Evolutionary conservation across 2,329 filamentous ascomycete genomes (phyloP), one percentile per base, ranked within the genome.

Genomic region (Keithomyces neogunnii): DNA sequence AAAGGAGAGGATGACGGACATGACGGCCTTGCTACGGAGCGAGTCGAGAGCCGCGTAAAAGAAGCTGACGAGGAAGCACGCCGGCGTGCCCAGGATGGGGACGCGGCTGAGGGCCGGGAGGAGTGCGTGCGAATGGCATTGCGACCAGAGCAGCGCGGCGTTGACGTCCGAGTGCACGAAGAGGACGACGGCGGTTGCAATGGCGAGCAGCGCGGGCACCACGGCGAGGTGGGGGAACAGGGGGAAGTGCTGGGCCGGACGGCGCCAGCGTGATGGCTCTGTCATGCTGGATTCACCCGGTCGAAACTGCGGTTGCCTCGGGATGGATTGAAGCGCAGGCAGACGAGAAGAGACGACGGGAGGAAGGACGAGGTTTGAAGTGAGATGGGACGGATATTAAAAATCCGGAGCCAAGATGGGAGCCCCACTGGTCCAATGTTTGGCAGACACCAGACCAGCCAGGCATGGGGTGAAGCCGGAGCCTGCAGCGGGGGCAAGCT

Each of bases 221-320:
- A 80, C 70, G n/a, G 75, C 63, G 36, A 81, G 64, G 62, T 76
- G 77, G 40, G 73, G 75, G 47, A 80, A 73, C 48, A 80, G 74
- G 45, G 73, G 60, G 59, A 82, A 74, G 58, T 71, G 69, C 35
- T 77, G 75, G 50, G 82, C 73, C 13, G 78, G 78, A 9, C 69
- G 69, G 47, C 62, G 66, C 55, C 64, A 62, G 43, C 60, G 59
- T 6, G 36, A 42, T 29, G 42, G 28, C 8, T 19, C 40, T 31
- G 49, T 47, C 47, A 49, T 49, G 5, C 36, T 39, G 39, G n/a
- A 5, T 19, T 26, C 26, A 6, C 7, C 19, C 19, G 19, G 19
- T 19, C 19, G 19, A 19, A 19, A 19, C 19, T 19, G 19, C 19
- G 19, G 19, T 19, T 19, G 19, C 19, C 19, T 19, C 19, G 19